These are phyloP conservation scores for Ophiocordyceps australis DNA, from an alignment of 2,329 filamentous ascomycete genomes.

Conservation along the genomic window DNA sequence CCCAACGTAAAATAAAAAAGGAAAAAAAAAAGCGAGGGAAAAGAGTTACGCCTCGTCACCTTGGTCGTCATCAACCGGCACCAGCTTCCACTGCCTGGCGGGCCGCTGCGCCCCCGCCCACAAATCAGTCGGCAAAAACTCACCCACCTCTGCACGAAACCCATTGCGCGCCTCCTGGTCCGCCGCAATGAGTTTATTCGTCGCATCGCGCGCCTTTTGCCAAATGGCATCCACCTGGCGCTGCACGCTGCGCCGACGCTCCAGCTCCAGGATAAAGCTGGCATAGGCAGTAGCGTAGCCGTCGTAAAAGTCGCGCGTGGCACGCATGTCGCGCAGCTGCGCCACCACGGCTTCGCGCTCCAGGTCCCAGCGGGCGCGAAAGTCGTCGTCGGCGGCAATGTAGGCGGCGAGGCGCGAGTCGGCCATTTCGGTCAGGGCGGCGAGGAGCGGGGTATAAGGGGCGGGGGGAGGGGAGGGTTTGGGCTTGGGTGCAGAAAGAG, in stretches of 20 bases:
- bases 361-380: slow-evolving; percentile 50
- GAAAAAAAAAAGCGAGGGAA: too few species aligned
- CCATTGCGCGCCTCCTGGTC: slow-evolving; percentile 58
- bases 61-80: slow-evolving; percentile 15
- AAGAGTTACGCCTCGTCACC: too few species aligned
- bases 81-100: slow-evolving; percentile 31
- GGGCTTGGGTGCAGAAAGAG: slow-evolving; percentile 41
- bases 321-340: slow-evolving; percentile 59
- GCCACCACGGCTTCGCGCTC: slow-evolving; percentile 52
- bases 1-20: too few species aligned
- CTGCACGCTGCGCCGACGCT: slow-evolving; percentile 54
- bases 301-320: slow-evolving; percentile 68
- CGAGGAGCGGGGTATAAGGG: slow-evolving; percentile 37
- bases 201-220: slow-evolving; percentile 56
- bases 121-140: slow-evolving; percentile 73
- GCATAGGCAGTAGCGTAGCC: slow-evolving; percentile 75
- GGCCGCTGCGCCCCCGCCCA: slow-evolving; percentile 60
- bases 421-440: slow-evolving; percentile 52
- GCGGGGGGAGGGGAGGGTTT: slow-evolving; percentile 34
- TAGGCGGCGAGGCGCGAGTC: slow-evolving; percentile 46
- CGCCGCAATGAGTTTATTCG: slow-evolving; percentile 56
- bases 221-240: slow-evolving; percentile 58
- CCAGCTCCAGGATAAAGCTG: slow-evolving; percentile 67
- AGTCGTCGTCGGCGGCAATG: slow-evolving; percentile 45
- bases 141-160: slow-evolving; percentile 69